A percentile compares a stretch with the other conserved stretches of the same genome.
These are phyloP conservation scores for Hemileia vastatrix DNA, from an alignment of 1,284 basidiomycete species.

Conservation along the genomic window DNA sequence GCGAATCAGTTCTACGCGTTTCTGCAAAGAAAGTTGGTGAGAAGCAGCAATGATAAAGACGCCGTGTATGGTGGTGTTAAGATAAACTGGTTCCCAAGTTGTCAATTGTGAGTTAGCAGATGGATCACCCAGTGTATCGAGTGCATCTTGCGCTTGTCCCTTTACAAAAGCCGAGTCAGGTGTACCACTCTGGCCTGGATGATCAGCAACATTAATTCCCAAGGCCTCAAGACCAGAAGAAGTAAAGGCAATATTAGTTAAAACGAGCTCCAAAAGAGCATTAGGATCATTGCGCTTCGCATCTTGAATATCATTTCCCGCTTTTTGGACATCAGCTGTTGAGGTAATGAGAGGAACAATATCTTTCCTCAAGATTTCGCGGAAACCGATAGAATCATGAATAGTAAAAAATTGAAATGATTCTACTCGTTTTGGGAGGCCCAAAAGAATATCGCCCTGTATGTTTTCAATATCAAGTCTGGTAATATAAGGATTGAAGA, in stretches of 20 bases:
- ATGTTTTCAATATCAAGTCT: conserved; percentile 18
- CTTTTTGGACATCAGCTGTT: conserved; percentile 12
- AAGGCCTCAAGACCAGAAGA: conserved; percentile 8
- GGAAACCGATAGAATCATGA: conserved; percentile 2
- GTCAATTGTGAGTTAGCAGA: conserved; percentile 4
- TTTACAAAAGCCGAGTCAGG: conserved; percentile 3
- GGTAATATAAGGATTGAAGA: too few species aligned
- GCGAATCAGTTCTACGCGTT: conserved; percentile 1
- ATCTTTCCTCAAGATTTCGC: conserved; percentile 1
- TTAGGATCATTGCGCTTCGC: not conserved
- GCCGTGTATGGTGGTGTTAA: conserved; percentile 8
- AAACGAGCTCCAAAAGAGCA: conserved; percentile 7
- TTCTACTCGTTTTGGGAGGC: conserved; percentile 19
- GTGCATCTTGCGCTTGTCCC: conserved; percentile 10
- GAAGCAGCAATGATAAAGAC: conserved; percentile 16
- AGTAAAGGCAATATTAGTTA: conserved; percentile 17
- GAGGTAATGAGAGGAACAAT: conserved; percentile 18
- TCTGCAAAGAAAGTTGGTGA: not conserved
- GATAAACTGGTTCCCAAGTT: conserved; percentile 16
- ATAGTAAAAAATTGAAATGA: conserved; percentile 12
- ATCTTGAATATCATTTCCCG: conserved; percentile 11
- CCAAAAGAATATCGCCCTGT: conserved; percentile 21
- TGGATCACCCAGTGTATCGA: conserved; percentile 20
- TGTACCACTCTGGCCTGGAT: conserved; percentile 4
- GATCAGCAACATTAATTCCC: conserved; percentile 4